phyloP scores from a whole-genome alignment of 2,329 filamentous ascomycete species.

The Diplocarpon mali region DNA sequence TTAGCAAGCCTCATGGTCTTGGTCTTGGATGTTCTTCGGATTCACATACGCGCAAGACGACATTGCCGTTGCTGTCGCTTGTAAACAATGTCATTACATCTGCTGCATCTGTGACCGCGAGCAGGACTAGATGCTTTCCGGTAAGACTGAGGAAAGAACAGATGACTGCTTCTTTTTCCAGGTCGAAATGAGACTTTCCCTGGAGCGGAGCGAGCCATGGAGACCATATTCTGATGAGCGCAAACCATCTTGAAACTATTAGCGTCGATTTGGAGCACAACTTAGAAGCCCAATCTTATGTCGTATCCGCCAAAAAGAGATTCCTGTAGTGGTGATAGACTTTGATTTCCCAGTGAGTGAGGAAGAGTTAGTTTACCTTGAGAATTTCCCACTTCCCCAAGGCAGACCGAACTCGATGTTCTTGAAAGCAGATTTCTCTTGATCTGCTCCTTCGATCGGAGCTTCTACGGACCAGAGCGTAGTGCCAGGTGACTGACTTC shows the following conservation, averaged over 20 bases:
- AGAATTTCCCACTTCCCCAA: slow-evolving; percentile 25
- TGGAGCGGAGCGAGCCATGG: slow-evolving; percentile 88
- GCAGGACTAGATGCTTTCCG: slow-evolving; percentile 64
- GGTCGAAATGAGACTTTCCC: slow-evolving; percentile 51
- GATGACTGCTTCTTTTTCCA: slow-evolving; percentile 69
- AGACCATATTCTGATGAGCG: slow-evolving; percentile 65
- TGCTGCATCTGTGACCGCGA: slow-evolving; percentile 66
- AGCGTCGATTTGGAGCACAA: slow-evolving; percentile 3
- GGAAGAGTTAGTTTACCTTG: slow-evolving; percentile 18
- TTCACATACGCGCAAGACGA: slow-evolving; percentile 50
- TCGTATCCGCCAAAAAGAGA: too few species aligned
- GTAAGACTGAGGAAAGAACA: slow-evolving; percentile 63
- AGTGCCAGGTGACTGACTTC: slow-evolving; percentile 57
- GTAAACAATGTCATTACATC: slow-evolving; percentile 60
- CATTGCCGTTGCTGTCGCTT: slow-evolving; percentile 50
- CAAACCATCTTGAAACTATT: slow-evolving; percentile 54
- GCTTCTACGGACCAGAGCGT: slow-evolving; percentile 59
- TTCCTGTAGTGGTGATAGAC: too few species aligned
- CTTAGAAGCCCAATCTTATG: too few species aligned
- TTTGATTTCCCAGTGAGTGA: not conserved
- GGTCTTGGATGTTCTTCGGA: not conserved
- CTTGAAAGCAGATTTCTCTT: slow-evolving; percentile 45
- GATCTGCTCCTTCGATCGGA: slow-evolving; percentile 42
- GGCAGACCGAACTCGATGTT: slow-evolving; percentile 25
- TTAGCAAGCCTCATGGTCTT: slow-evolving; percentile 4